Evolutionary conservation across 225 moss, liverwort and hornwort genomes (phyloP).

Genomic region (Ulota crispa): DNA sequence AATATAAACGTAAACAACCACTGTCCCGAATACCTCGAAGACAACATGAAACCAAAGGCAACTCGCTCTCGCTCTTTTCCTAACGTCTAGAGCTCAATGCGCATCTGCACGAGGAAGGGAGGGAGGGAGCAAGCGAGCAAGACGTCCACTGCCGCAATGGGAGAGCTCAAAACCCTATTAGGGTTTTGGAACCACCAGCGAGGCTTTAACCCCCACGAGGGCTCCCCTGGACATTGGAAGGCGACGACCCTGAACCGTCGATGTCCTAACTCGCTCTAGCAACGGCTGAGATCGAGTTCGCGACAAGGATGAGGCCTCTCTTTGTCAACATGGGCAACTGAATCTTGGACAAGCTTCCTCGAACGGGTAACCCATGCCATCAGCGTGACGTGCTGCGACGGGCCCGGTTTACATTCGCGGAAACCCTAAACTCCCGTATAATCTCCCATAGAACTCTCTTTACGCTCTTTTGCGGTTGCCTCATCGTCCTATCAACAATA

Average conservation of each 20-base stretch:
- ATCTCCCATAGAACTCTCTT: too few species aligned
- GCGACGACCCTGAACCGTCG: not conserved
- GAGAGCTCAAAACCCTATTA: conserved; percentile 6
- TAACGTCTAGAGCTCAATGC: not conserved
- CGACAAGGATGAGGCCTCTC: too few species aligned
- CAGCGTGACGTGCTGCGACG: not conserved
- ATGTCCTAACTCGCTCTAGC: not conserved
- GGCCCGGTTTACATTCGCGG: not conserved
- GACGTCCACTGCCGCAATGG: not conserved
- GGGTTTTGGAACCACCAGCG: not conserved
- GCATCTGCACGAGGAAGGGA: not conserved
- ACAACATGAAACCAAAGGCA: conserved; percentile 26
- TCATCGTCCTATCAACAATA: too few species aligned
- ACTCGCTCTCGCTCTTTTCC: not conserved
- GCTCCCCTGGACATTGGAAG: conserved; percentile 15
- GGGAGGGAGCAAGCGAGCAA: not conserved
- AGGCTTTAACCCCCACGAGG: not conserved
- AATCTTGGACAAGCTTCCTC: not conserved
- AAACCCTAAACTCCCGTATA: not conserved
- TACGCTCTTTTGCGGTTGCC: too few species aligned
- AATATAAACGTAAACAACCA: conserved; percentile 6
- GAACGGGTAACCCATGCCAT: not conserved
- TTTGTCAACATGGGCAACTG: not conserved
- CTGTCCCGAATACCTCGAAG: conserved; percentile 25
- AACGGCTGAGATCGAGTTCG: too few species aligned